Evolutionary conservation across 108 stramenopile species (phyloP), one percentile per base, ranked within the genome.

Genomic region (Cyclotella distinguenda): DNA sequence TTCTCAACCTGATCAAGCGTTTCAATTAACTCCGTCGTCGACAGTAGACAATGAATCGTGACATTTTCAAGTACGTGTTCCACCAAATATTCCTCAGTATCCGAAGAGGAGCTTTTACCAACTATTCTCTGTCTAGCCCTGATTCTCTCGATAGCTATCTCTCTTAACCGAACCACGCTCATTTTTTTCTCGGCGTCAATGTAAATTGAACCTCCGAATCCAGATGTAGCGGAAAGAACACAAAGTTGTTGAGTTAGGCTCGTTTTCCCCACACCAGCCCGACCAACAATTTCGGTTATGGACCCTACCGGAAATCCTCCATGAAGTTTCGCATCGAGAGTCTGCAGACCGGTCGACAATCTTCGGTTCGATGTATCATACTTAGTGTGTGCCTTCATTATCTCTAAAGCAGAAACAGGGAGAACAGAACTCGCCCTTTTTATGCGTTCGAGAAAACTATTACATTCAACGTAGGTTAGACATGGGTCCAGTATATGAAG

Each of bases 171-270:
- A 18, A 31, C 38, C 27, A 90, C 58, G 32, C 73, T 86, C 49
- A 93, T 31, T 78, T 90, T 93, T 53, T 68, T 70, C 77, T 94
- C 93, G 9, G 93, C 82, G 59, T 94, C 93, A 48, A 94, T 78
- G 36, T 86, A 94, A 13, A 94, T 76, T 13, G 77, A 31, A 18
- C 88, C 88, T 33, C 84, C 84, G 19, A 19, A 9, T 35, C 72
- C 68, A 2, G 65, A 57, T 28, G 47, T 80, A 21, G 88, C 87
- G n/a, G 90, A 88, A 46, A 68, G 48, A 5, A 88, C 52, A 39
- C 80, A 78, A 16, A 94, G 67, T 64, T 91, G 89, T 44, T 89
- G 71, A 25, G 83, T 84, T 23, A 91, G 63, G 40, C 91, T 90
- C 5, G 89, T 89, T 72, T 94, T 94, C 13, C 93, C 90, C 1